These are phyloP conservation scores for Xylaria digitata DNA, from an alignment of 2,329 filamentous ascomycete genomes.

Conservation along the genomic window DNA sequence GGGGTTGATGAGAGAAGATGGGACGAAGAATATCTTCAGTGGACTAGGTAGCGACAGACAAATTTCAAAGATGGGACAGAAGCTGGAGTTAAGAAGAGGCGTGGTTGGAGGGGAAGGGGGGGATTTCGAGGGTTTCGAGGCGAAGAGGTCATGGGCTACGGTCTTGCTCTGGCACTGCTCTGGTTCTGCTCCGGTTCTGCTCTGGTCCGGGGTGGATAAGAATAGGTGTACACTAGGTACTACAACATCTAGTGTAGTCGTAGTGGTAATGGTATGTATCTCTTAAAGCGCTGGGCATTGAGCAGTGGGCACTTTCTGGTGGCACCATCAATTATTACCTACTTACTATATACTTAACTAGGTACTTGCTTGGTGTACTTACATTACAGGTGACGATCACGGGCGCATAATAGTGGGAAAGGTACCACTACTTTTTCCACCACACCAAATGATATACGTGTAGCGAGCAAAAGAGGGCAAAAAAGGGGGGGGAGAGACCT, in stretches of 20 bases:
- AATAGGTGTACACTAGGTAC: neutral
- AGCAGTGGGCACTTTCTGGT: neutral
- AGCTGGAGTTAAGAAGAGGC: slow-evolving; percentile 15
- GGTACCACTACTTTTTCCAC: too few species aligned
- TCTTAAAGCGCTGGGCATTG: too few species aligned
- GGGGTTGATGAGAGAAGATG: too few species aligned
- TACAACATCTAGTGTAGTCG: too few species aligned
- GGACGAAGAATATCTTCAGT: neutral
- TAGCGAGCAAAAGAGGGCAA: too few species aligned
- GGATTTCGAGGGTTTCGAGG: neutral
- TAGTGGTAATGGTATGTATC: too few species aligned
- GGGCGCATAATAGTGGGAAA: slow-evolving; percentile 12
- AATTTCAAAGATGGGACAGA: slow-evolving; percentile 2
- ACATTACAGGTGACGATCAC: slow-evolving; percentile 17
- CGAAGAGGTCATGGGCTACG: slow-evolving; percentile 2
- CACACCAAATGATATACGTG: too few species aligned
- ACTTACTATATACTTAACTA: neutral
- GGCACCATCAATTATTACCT: neutral
- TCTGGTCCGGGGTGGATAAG: neutral
- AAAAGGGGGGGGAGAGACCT: too few species aligned
- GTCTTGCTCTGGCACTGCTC: too few species aligned
- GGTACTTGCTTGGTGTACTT: too few species aligned
- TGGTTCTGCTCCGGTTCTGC: too few species aligned
- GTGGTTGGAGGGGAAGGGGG: neutral
- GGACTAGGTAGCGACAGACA: too few species aligned